Evolutionary conservation across 164 flowering plant genomes (phyloP).

Genomic region (Warburgia ugandensis): DNA sequence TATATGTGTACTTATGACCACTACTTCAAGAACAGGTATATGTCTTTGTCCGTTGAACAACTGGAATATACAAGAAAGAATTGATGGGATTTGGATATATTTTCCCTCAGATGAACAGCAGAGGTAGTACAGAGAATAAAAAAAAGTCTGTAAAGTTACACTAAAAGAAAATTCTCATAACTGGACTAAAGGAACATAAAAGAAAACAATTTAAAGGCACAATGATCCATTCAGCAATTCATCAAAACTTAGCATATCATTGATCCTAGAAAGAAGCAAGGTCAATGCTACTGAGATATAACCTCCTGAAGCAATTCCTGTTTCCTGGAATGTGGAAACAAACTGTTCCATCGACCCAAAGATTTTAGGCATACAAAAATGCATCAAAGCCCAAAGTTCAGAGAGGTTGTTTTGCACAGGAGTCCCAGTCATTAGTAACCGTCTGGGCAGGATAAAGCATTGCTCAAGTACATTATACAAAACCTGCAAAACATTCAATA

Average conservation of each 20-base stretch:
- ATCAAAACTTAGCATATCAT: neutral
- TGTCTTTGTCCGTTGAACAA: too few relatives aligned
- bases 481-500: constrained; percentile 40
- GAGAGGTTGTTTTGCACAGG: constrained; percentile 94
- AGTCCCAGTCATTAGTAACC: constrained; percentile 88
- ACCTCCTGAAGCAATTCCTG: constrained; percentile 53
- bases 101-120: too few relatives aligned
- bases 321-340: constrained; percentile 57
- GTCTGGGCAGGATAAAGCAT: constrained; percentile 70
- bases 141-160: too few relatives aligned
- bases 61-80: too few relatives aligned
- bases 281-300: neutral
- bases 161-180: neutral
- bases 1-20: too few relatives aligned
- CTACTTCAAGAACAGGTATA: too few relatives aligned
- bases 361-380: constrained; percentile 85
- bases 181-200: neutral
- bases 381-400: constrained; percentile 96
- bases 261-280: neutral
- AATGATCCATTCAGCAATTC: too few relatives aligned
- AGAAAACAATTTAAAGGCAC: too few relatives aligned
- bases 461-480: constrained; percentile 65
- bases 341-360: constrained; percentile 80
- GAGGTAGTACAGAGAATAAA: too few relatives aligned
- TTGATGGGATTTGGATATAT: too few relatives aligned